phyloP scores from a whole-genome alignment of 805 yeast species.

The Yarrowia yakushimensis region DNA sequence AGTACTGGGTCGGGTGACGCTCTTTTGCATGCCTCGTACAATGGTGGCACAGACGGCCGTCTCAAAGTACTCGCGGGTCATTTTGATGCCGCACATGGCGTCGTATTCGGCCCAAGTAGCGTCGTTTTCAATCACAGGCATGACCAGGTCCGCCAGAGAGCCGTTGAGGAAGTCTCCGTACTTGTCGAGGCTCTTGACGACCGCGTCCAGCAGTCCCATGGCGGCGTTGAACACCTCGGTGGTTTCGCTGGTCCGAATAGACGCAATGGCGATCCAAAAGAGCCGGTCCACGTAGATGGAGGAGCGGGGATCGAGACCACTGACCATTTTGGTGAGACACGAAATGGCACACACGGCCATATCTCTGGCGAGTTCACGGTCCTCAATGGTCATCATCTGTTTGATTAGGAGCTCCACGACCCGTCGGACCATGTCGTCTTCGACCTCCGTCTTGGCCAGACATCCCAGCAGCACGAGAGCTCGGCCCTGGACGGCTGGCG shows the following conservation, averaged over 20 bases:
- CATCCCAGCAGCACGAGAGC: constrained; percentile 66
- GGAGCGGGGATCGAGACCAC: constrained; percentile 48
- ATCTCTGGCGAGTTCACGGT: constrained; percentile 39
- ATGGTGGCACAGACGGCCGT: constrained; percentile 31
- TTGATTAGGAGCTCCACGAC: constrained; percentile 33
- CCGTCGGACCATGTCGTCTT: constrained; percentile 49
- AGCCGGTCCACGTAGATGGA: constrained; percentile 45
- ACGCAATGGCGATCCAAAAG: constrained; percentile 45
- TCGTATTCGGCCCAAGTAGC: constrained; percentile 28
- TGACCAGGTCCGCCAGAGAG: constrained; percentile 27
- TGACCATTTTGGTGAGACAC: constrained; percentile 47
- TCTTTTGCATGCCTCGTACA: constrained; percentile 31
- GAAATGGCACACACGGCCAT: constrained; percentile 43
- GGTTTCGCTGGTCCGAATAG: constrained; percentile 23
- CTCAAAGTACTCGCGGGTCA: constrained; percentile 31
- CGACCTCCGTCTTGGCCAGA: constrained; percentile 58
- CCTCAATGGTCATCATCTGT: constrained; percentile 26
- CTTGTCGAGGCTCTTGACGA: constrained; percentile 30
- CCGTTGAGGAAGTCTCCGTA: constrained; percentile 30
- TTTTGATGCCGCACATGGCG: constrained; percentile 26
- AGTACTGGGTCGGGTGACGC: constrained; percentile 30
- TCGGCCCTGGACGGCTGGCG: constrained; percentile 41
- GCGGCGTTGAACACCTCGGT: constrained; percentile 30
- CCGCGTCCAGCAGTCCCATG: constrained; percentile 28
- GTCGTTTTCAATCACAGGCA: constrained; percentile 25